A percentile compares a stretch with the other conserved stretches of the same genome.
Evolutionary conservation across 192 early-diverging fungal genomes (phyloP).

Genomic region (Anaeromyces robustus): DNA sequence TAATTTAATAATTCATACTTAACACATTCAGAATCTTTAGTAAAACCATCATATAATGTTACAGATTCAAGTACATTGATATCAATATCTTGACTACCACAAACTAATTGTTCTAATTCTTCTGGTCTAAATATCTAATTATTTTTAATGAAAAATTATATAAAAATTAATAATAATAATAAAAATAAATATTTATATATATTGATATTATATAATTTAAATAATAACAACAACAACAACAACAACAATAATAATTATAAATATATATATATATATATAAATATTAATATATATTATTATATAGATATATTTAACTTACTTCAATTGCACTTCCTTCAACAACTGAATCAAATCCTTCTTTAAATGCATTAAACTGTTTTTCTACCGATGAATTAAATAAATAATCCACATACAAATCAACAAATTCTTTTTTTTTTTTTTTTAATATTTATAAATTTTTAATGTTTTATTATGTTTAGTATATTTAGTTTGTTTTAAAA

Average conservation of each 20-base stretch:
- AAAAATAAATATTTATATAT: too few species aligned
- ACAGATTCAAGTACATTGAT: conserved; percentile 60
- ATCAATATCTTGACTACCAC: conserved; percentile 71
- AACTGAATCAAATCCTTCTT: conserved; percentile 65
- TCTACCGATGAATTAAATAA: conserved; percentile 52
- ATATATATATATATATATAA: conserved; percentile 7
- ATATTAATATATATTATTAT: conserved; percentile 25
- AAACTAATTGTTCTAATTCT: conserved; percentile 77
- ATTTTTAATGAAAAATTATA: not conserved
- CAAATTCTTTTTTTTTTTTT: conserved; percentile 50
- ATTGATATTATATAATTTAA: too few species aligned
- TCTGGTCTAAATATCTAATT: conserved; percentile 62
- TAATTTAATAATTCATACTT: conserved; percentile 12
- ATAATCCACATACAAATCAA: conserved; percentile 64
- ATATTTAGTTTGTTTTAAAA: too few species aligned
- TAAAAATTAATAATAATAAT: too few species aligned
- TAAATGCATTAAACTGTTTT: conserved; percentile 63
- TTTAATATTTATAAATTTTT: conserved; percentile 33
- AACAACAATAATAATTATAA: conserved; percentile 2
- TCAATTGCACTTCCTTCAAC: conserved; percentile 70
- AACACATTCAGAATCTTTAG: conserved; percentile 41
- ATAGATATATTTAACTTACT: too few species aligned
- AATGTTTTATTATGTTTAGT: too few species aligned
- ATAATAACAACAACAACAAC: too few species aligned
- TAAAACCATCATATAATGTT: conserved; percentile 76